Base-by-base conservation (phyloP, 208 protist genomes). In the Acanthamoeba lugdunensis region DNA sequence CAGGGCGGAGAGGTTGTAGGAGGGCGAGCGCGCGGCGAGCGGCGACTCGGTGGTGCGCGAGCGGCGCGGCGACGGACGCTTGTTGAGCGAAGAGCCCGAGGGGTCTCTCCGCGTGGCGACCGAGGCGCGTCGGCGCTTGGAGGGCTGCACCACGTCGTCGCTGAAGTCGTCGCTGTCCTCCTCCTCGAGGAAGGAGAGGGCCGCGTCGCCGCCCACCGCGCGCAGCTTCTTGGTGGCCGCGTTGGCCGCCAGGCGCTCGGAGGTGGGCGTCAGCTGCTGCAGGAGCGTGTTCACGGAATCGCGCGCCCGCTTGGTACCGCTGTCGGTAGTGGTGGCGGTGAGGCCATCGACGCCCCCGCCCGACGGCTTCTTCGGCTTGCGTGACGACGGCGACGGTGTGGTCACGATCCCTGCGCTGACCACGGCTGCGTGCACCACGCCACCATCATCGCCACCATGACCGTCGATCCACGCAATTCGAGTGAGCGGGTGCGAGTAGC, bases 131-230 rank as follows among this genome's bases (percentile, higher is more conserved):
- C 71, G 71, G 14, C 71, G 71, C 71, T 79, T 79, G 18, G 71
- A 45, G 30, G 71, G 71, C 71, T 79, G 71, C 30, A 79, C 71
- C 9, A 79, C 71, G 37, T 79, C 71, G 37, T 79, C 71, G 71
- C 71, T 79, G 71, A 79, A 79, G 37, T 79, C 71, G 33, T 79
- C 71, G 71, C 71, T 79, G 37, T 79, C 71, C 6, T 79, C 71
- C 14, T 79, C 71, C 4, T 79, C 71, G 37, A 25, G 18, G 33
- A 79, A 30, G 16, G 14, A 2, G 71, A 21, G n/a, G 71, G 5
- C 41, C 71, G 14, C n/a, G 14, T n/a, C 71, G 25, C 25, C 21
- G 58, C 21, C 21, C 14, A 65, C n/a, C 25, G 71, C 9, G 33
- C 71, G 71, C 71, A 41, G 16, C 33, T 48, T 37, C 18, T 6